Evolutionary conservation across 1,284 basidiomycete species (phyloP).

Genomic region (Kwoniella shivajii): DNA sequence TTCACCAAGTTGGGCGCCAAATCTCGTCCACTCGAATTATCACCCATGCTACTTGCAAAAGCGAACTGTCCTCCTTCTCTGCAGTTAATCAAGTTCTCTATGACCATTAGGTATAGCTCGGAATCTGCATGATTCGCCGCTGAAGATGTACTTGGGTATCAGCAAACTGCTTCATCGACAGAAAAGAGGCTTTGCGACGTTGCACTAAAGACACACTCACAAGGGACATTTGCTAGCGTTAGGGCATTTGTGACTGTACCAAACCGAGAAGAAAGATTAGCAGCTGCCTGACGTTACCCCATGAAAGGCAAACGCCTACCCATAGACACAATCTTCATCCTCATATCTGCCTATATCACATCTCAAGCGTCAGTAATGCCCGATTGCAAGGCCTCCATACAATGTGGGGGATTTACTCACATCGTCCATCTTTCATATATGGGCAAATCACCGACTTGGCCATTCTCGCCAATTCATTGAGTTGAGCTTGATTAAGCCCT

Average conservation of each 20-base stretch:
- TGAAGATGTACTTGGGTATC: background rate
- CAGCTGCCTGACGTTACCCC: background rate
- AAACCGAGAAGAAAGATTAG: background rate
- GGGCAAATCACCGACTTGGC: slow-evolving; percentile 49
- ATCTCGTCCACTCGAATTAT: background rate
- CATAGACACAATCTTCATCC: slow-evolving; percentile 47
- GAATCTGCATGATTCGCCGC: slow-evolving; percentile 45
- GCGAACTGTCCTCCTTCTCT: background rate
- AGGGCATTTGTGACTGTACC: slow-evolving; percentile 37
- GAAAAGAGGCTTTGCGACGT: background rate
- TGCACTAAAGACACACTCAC: slow-evolving; percentile 18
- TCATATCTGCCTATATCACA: slow-evolving; percentile 27
- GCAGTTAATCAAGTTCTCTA: slow-evolving; percentile 24
- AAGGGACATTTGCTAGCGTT: slow-evolving; percentile 37
- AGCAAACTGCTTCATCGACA: background rate
- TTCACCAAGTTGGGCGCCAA: too few species aligned
- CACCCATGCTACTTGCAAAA: too few species aligned
- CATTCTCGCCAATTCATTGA: slow-evolving; percentile 37
- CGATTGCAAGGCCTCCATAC: background rate
- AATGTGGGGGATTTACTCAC: slow-evolving; percentile 17
- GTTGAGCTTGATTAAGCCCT: slow-evolving; percentile 42
- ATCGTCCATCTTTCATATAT: slow-evolving; percentile 35
- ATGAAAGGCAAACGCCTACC: slow-evolving; percentile 13
- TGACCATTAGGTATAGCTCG: slow-evolving; percentile 39
- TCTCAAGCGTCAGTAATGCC: background rate